A percentile compares a stretch with the other conserved stretches of the same genome.
Evolutionary conservation across 2,329 filamentous ascomycete species (phyloP).

Genomic region (Pezicula rhizophila): DNA sequence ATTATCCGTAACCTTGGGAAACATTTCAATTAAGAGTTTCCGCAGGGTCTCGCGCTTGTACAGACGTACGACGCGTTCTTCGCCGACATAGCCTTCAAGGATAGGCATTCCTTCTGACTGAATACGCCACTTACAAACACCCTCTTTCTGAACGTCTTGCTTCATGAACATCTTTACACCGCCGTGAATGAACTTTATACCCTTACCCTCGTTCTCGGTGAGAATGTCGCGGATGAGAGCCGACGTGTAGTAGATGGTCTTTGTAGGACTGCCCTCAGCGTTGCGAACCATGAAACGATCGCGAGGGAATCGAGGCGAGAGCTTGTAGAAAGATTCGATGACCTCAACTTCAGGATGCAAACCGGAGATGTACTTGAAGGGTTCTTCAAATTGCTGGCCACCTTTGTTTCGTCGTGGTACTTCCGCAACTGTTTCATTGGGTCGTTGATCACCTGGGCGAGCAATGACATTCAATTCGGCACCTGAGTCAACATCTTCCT

Average conservation of each 20-base stretch:
- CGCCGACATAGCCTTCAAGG: conserved; percentile 82
- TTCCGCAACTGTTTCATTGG: conserved; percentile 9
- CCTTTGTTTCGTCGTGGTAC: conserved; percentile 28
- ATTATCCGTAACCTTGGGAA: conserved; percentile 75
- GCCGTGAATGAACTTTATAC: conserved; percentile 92
- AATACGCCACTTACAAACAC: conserved; percentile 89
- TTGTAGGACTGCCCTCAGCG: conserved; percentile 76
- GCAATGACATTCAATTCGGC: conserved; percentile 24
- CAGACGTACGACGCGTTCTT: conserved; percentile 67
- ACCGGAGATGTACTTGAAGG: conserved; percentile 81
- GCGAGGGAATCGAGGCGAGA: conserved; percentile 77
- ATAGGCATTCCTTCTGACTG: conserved; percentile 92
- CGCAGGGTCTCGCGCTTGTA: conserved; percentile 73
- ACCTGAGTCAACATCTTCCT: conserved; percentile 24
- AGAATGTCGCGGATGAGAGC: conserved; percentile 80
- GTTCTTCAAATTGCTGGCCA: conserved; percentile 65
- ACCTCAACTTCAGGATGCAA: conserved; percentile 69
- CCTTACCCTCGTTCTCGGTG: conserved; percentile 77
- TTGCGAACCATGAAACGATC: conserved; percentile 97
- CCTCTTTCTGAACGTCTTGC: conserved; percentile 81
- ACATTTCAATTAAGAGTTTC: conserved; percentile 89
- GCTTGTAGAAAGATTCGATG: conserved; percentile 79
- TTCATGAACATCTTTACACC: conserved; percentile 99
- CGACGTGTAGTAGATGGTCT: conserved; percentile 96
- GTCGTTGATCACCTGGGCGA: conserved; percentile 17